Percentiles rank a stretch among this genome's conserved stretches.
Conservation (phyloP, 1,139 yeast species). For the Diutina siamensis region DNA sequence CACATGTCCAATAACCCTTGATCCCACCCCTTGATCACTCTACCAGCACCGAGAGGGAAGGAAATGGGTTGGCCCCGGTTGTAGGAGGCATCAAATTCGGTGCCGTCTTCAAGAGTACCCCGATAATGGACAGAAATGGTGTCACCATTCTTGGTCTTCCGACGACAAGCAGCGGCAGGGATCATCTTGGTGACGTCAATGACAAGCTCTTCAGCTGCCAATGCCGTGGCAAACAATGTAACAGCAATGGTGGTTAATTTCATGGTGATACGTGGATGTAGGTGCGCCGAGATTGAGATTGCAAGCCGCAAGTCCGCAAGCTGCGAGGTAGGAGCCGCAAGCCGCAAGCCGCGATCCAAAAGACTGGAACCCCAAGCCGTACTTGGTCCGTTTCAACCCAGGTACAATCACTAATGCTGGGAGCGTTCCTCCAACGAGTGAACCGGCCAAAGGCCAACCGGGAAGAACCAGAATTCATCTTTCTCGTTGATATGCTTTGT, state of each 20-base stretch:
- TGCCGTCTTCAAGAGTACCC: constrained; percentile 58
- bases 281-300: too few relatives aligned
- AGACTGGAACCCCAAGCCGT: too few relatives aligned
- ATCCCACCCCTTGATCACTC: constrained; percentile 84
- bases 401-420: too few relatives aligned
- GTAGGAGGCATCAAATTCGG: constrained; percentile 65
- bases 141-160: constrained; percentile 21
- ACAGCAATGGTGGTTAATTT: background rate
- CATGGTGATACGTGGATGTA: background rate
- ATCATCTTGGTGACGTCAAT: constrained; percentile 4
- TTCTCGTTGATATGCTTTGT: background rate
- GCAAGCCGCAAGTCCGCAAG: too few relatives aligned
- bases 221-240: background rate
- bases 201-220: background rate
- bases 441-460: background rate
- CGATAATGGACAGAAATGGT: constrained; percentile 60
- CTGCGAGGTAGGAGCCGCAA: too few relatives aligned
- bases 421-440: background rate
- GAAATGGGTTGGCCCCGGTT: constrained; percentile 54
- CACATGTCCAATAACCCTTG: constrained; percentile 72
- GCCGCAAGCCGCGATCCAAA: too few relatives aligned
- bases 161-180: constrained; percentile 2
- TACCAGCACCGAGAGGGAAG: constrained; percentile 62
- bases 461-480: constrained; percentile 2
- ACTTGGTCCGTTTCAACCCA: too few relatives aligned